These are phyloP conservation scores for Pisolithus sp. DNA, from an alignment of 768 basidiomycete species.

Conservation along the genomic window DNA sequence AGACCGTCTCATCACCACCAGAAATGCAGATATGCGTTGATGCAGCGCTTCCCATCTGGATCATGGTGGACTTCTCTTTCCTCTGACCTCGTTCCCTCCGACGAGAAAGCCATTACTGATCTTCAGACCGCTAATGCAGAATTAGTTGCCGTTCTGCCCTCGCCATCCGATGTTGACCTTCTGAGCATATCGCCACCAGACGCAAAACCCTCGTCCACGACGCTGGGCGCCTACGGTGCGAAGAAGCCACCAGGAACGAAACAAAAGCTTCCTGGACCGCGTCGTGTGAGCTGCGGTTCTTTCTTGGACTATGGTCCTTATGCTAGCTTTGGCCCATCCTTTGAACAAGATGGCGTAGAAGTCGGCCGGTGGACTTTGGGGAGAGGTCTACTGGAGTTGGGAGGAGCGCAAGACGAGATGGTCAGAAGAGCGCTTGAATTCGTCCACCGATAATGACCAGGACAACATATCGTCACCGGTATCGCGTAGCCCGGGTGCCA, in stretches of 20 bases:
- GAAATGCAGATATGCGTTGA: constrained; percentile 62
- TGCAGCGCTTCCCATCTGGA: constrained; percentile 71
- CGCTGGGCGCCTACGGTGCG: constrained; percentile 53
- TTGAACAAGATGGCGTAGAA: constrained; percentile 72
- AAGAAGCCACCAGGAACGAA: constrained; percentile 36
- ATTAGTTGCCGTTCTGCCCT: constrained; percentile 66
- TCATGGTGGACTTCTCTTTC: constrained; percentile 76
- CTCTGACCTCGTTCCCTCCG: constrained; percentile 34
- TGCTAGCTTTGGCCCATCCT: constrained; percentile 71
- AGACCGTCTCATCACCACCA: constrained; percentile 24
- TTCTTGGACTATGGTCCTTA: constrained; percentile 78
- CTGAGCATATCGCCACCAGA: constrained; percentile 24
- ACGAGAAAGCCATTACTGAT: constrained; percentile 39
- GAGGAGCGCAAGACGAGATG: constrained; percentile 36
- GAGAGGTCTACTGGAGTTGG: constrained; percentile 48
- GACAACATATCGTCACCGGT: neutral
- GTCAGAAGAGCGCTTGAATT: constrained; percentile 22
- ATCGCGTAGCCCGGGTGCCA: constrained; percentile 1
- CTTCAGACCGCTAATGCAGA: constrained; percentile 65
- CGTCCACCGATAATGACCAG: neutral
- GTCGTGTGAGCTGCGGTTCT: constrained; percentile 53
- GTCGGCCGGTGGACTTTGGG: constrained; percentile 58
- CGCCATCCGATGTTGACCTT: constrained; percentile 36
- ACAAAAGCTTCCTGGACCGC: constrained; percentile 40
- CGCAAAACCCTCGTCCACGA: constrained; percentile 26